These are phyloP conservation scores for Aegilops tauschii DNA, from an alignment of 176 grass and related monocot genomes.

Conservation along the genomic window DNA sequence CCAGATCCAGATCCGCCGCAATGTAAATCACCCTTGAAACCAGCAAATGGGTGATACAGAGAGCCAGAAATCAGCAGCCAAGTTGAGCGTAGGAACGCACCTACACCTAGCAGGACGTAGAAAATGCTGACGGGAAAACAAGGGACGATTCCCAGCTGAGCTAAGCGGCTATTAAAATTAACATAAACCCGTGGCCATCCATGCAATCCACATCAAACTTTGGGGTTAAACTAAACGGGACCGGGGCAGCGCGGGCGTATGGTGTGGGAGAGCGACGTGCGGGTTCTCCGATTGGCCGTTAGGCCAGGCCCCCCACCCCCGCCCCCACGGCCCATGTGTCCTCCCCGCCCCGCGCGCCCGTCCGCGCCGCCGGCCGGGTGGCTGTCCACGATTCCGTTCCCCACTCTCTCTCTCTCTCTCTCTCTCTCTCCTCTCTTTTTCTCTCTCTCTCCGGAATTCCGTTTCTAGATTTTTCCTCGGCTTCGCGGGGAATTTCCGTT, in stretches of 20 bases:
- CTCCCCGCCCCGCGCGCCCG: background rate
- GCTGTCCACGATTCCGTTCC: constrained; percentile 19
- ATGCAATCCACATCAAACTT: background rate
- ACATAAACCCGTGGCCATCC: background rate
- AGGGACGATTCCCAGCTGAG: constrained; percentile 22
- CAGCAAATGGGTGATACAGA: too few species aligned
- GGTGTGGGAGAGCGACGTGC: constrained; percentile 22
- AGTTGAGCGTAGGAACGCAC: background rate
- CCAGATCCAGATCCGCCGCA: background rate
- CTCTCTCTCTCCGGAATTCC: background rate
- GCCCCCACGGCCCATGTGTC: background rate
- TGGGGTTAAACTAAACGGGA: background rate
- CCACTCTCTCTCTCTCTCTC: background rate
- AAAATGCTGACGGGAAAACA: too few species aligned
- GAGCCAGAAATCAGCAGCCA: background rate
- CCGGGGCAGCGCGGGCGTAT: background rate
- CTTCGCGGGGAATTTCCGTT: background rate
- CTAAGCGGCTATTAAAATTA: background rate
- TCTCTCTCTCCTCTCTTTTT: background rate
- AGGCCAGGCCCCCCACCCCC: background rate
- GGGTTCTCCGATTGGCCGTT: constrained; percentile 25
- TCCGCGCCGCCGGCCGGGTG: background rate
- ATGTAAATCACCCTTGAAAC: too few species aligned
- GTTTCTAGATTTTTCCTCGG: constrained; percentile 9
- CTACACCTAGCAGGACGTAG: background rate